Percentiles rank a stretch among this genome's conserved stretches.
Evolutionary conservation across 2,329 filamentous ascomycete species (phyloP).

Genomic region (Aspergillus clavatus): DNA sequence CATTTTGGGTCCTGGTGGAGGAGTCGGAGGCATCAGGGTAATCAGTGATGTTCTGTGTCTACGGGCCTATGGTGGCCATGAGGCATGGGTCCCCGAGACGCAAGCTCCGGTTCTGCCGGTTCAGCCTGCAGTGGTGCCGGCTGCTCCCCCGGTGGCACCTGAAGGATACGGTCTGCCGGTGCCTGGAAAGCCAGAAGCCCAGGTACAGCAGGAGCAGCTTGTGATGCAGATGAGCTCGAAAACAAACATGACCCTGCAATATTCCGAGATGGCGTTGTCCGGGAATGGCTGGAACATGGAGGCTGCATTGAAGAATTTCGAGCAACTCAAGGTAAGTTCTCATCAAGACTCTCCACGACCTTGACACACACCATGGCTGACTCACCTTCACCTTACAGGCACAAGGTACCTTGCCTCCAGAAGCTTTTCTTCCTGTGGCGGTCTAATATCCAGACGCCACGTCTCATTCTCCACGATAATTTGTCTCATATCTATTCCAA

Average conservation of each 20-base stretch:
- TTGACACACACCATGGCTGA: conserved; percentile 19
- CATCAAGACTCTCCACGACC: neutral
- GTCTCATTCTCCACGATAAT: neutral
- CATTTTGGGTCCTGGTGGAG: conserved; percentile 68
- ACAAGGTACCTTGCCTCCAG: conserved; percentile 44
- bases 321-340: conserved; percentile 64
- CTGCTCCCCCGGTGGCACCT: conserved; percentile 27
- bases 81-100: conserved; percentile 47
- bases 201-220: conserved; percentile 64
- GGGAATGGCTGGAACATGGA: conserved; percentile 77
- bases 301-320: conserved; percentile 68
- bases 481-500: neutral
- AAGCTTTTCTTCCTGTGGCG: conserved; percentile 43
- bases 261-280: conserved; percentile 73
- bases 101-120: conserved; percentile 13
- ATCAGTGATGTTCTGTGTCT: conserved; percentile 74
- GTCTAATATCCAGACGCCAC: conserved; percentile 6
- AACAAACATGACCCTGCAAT: conserved; percentile 75
- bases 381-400: conserved; percentile 15
- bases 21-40: conserved; percentile 64
- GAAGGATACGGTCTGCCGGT: conserved; percentile 38
- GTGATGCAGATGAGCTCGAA: conserved; percentile 65
- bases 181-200: conserved; percentile 44
- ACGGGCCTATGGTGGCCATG: conserved; percentile 58
- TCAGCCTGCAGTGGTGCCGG: conserved; percentile 20